A percentile compares a stretch with the other conserved stretches of the same genome.
Conservation (phyloP, 106 monocot species). For the Dendrobium chrysotoxum region DNA sequence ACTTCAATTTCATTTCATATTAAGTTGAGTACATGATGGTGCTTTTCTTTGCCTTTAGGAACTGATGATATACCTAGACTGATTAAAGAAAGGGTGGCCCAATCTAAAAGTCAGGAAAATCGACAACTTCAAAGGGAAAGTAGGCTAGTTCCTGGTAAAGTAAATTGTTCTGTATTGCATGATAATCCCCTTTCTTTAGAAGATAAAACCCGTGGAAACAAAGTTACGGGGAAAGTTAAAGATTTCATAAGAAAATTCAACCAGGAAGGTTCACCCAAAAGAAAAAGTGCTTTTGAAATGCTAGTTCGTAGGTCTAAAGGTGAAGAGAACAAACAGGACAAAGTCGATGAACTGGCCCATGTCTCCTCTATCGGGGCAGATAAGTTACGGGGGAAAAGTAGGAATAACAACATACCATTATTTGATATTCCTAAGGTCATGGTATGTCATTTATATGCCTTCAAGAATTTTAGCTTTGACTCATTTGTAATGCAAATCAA, state of each 20-base stretch:
- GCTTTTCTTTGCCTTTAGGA: slow-evolving; percentile 20
- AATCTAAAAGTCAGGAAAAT: slow-evolving; percentile 10
- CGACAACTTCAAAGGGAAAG: slow-evolving; percentile 8
- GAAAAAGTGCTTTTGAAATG: slow-evolving; percentile 19
- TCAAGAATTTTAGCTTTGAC: neutral
- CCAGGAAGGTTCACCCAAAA: slow-evolving; percentile 39
- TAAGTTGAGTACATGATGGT: neutral
- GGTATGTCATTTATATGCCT: slow-evolving; percentile 18
- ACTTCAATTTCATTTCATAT: neutral
- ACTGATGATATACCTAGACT: slow-evolving; percentile 15
- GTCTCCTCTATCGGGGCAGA: slow-evolving; percentile 10
- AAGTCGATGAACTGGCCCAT: slow-evolving; percentile 20
- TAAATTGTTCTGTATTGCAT: slow-evolving; percentile 5
- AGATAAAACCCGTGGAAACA: slow-evolving; percentile 36
- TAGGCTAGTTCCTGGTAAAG: neutral
- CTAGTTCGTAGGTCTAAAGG: slow-evolving; percentile 19
- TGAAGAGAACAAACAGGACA: slow-evolving; percentile 24
- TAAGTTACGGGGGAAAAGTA: slow-evolving; percentile 15
- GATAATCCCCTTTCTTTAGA: slow-evolving; percentile 18
- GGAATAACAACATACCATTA: slow-evolving; percentile 6
- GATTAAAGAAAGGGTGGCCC: slow-evolving; percentile 20
- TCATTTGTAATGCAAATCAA: no score
- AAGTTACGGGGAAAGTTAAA: slow-evolving; percentile 72
- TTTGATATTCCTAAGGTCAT: slow-evolving; percentile 9
- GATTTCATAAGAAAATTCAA: slow-evolving; percentile 84